These are phyloP conservation scores for Paraphaeosphaeria sporulosa DNA, from an alignment of 2,329 filamentous ascomycete species.

Conservation along the genomic window DNA sequence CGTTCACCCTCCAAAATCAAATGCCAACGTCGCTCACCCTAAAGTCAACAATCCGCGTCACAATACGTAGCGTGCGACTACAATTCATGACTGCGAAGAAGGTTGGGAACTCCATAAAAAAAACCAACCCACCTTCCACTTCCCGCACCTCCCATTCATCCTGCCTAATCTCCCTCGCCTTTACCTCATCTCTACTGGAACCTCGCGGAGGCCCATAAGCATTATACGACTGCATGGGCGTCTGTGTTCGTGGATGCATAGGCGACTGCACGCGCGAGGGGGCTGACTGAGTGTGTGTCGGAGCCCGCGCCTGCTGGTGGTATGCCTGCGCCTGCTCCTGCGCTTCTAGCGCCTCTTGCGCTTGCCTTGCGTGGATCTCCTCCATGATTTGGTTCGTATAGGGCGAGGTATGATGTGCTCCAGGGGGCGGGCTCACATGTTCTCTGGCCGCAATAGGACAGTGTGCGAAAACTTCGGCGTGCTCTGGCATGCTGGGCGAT, in stretches of 20 bases:
- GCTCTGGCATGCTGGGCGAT: slow-evolving; percentile 1
- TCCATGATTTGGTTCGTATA: not conserved
- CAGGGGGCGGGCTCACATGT: no score
- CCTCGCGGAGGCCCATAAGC: not conserved
- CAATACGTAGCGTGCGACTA: no score
- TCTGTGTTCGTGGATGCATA: not conserved
- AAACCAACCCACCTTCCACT: not conserved
- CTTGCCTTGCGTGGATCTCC: not conserved
- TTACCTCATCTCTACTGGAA: not conserved
- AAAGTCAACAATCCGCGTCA: no score
- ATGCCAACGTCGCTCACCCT: no score
- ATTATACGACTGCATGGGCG: not conserved
- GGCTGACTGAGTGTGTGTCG: not conserved
- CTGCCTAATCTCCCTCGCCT: not conserved
- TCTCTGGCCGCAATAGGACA: not conserved
- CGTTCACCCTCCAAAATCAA: no score
- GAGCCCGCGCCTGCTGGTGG: not conserved
- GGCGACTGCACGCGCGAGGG: not conserved
- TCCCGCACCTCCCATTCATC: not conserved
- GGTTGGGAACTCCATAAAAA: not conserved
- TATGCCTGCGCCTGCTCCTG: not conserved
- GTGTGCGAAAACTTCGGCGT: slow-evolving; percentile 1
- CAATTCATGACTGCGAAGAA: not conserved
- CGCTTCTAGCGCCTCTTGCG: no score
- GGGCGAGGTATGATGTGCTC: not conserved